A percentile compares a stretch with the other conserved stretches of the same genome.
Evolutionary conservation across 2,329 filamentous ascomycete species (phyloP).

Genomic region (Torrubiella hemipterigena): DNA sequence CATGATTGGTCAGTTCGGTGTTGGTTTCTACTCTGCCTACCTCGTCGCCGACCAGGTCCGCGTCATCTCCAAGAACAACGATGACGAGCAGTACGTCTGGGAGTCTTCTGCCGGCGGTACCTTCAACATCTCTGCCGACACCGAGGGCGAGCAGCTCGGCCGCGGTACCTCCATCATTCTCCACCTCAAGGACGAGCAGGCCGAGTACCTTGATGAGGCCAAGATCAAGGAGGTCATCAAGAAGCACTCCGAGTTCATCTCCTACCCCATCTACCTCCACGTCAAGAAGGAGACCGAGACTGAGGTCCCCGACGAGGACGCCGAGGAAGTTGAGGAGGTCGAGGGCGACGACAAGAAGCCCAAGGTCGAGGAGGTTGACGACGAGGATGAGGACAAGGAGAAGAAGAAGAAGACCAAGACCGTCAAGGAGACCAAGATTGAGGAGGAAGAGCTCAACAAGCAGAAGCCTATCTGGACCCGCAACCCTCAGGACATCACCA

Average conservation of each 20-base stretch:
- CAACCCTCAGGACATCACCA: slow-evolving; percentile 88
- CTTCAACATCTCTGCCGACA: slow-evolving; percentile 86
- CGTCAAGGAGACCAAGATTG: slow-evolving; percentile 95
- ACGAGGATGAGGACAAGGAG: slow-evolving; percentile 74
- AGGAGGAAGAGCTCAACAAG: slow-evolving; percentile 99
- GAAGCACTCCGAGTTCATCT: slow-evolving; percentile 99
- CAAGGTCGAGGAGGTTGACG: slow-evolving; percentile 86
- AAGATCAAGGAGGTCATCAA: slow-evolving; percentile 99
- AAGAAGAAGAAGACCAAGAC: slow-evolving; percentile 99
- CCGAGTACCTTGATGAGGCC: slow-evolving; percentile 94
- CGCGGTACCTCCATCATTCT: slow-evolving; percentile 97
- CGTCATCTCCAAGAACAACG: slow-evolving; percentile 97
- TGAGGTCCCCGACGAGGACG: slow-evolving; percentile 95
- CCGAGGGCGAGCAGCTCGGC: slow-evolving; percentile 79
- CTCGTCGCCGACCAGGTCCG: slow-evolving; percentile 94
- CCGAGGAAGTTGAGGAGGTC: slow-evolving; percentile 53
- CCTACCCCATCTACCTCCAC: slow-evolving; percentile 99
- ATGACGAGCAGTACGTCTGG: slow-evolving; percentile 99
- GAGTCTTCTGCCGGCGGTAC: slow-evolving; percentile 95
- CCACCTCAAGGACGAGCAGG: slow-evolving; percentile 98
- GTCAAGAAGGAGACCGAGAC: slow-evolving; percentile 98
- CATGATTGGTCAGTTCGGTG: slow-evolving; percentile 99
- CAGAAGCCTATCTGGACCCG: slow-evolving; percentile 99
- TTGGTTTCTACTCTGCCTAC: slow-evolving; percentile 99
- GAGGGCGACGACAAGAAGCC: slow-evolving; percentile 87